Percentiles rank a stretch among this genome's conserved stretches.
Conservation (phyloP, 441 rosid species). For the Gossypium lobatum region DNA sequence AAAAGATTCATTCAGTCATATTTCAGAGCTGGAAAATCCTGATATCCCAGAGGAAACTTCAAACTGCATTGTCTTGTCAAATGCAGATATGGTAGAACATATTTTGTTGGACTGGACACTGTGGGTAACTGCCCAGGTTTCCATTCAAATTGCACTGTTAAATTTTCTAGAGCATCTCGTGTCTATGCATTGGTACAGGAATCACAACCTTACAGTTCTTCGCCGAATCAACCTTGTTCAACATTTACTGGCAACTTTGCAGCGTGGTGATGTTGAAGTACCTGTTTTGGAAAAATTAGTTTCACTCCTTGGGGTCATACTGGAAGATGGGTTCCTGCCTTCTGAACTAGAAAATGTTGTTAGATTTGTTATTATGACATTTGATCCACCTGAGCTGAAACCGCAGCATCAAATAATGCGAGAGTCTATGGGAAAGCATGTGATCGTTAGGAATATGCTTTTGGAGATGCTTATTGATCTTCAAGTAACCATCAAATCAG, state of each 20-base stretch:
- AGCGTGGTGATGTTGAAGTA: constrained; percentile 99
- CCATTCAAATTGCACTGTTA: constrained; percentile 89
- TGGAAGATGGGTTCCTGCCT: constrained; percentile 94
- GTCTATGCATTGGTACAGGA: constrained; percentile 99
- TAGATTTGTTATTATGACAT: constrained; percentile 95
- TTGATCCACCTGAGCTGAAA: constrained; percentile 93
- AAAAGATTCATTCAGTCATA: constrained; percentile 89
- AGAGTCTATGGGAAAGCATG: constrained; percentile 97
- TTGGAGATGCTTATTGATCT: constrained; percentile 99
- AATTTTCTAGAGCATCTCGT: constrained; percentile 98
- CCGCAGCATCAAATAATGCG: constrained; percentile 60
- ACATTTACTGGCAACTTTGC: constrained; percentile 91
- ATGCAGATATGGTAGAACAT: constrained; percentile 99
- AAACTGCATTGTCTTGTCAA: constrained; percentile 96
- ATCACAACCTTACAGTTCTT: constrained; percentile 92
- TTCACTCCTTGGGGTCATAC: constrained; percentile 92
- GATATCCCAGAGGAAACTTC: constrained; percentile 85
- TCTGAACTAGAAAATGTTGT: constrained; percentile 98
- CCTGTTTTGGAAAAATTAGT: constrained; percentile 97
- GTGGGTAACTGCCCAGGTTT: constrained; percentile 90
- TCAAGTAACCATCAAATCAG: constrained; percentile 93
- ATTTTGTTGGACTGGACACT: constrained; percentile 99
- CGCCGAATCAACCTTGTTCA: constrained; percentile 96
- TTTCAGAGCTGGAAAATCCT: constrained; percentile 88
- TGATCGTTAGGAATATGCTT: constrained; percentile 97